These are phyloP conservation scores for Colletotrichum tamarilloi DNA, from an alignment of 2,329 filamentous ascomycete species.

Conservation along the genomic window DNA sequence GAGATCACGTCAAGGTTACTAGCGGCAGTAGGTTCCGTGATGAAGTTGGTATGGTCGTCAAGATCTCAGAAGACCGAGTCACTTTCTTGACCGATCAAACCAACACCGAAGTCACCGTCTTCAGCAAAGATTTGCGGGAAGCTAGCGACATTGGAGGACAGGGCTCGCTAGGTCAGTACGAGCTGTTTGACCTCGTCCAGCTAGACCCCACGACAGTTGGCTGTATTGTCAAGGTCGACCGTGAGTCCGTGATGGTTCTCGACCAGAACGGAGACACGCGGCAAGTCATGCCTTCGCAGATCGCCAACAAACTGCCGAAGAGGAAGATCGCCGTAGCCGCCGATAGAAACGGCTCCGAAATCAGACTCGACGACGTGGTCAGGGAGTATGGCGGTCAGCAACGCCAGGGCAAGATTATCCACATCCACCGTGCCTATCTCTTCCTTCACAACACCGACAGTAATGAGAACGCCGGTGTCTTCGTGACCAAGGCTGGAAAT, in stretches of 20 bases:
- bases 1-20: slow-evolving; percentile 99
- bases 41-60: slow-evolving; percentile 96
- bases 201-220: slow-evolving; percentile 92
- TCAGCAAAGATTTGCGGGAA: slow-evolving; percentile 95
- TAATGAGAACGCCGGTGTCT: slow-evolving; percentile 89
- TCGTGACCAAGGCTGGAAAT: slow-evolving; percentile 86
- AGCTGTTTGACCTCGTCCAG: slow-evolving; percentile 93
- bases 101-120: slow-evolving; percentile 94
- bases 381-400: slow-evolving; percentile 90
- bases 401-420: slow-evolving; percentile 88
- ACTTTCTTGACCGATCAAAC: slow-evolving; percentile 93
- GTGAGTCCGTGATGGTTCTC: slow-evolving; percentile 88
- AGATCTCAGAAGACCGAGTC: slow-evolving; percentile 90
- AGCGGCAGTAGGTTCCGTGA: slow-evolving; percentile 94
- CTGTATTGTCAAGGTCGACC: slow-evolving; percentile 94
- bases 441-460: slow-evolving; percentile 88
- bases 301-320: slow-evolving; percentile 87
- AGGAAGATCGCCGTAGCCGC: slow-evolving; percentile 89
- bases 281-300: slow-evolving; percentile 88
- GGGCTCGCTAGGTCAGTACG: slow-evolving; percentile 86
- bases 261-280: slow-evolving; percentile 90
- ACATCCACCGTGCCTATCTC: slow-evolving; percentile 92
- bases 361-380: slow-evolving; percentile 90
- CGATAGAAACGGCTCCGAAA: slow-evolving; percentile 92
- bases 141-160: slow-evolving; percentile 92